Evolutionary conservation across 2,329 filamentous ascomycete species (phyloP), one percentile per base, ranked within the genome.

Genomic region (Epichloe amarillans): DNA sequence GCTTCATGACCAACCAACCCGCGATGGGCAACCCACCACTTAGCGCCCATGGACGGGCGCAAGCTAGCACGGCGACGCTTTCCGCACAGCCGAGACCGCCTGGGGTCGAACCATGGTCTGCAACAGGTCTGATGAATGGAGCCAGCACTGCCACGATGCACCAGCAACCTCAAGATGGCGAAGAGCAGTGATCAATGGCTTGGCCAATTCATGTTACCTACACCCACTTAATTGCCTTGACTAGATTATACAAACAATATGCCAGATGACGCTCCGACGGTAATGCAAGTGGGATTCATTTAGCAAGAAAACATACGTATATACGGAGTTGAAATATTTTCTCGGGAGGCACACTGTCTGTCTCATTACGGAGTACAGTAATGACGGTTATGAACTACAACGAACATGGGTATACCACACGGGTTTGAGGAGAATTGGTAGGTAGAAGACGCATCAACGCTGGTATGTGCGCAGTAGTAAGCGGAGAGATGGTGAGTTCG

Each of bases 91-190:
- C 57, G 8, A 55, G 54, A 12, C 47, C 53, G 8, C 54, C 58
- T 37, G 50, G 46, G 21, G 54, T 58, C 47, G 57, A 58, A n/a
- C 23, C 46, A n/a, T 37, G 43, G 0, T 39, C 42, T 39, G 33
- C 42, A 19, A 19, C 36, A 26, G 33, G 43, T 12, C 10, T 46
- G 4, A 50, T n/a, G 3, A 40, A 47, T 33, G 33, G 63, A n/a
- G 65, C 66, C 36, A 69, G 66, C 57, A 68, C 66, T 5, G 66
- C 66, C 12, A 61, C 62, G 3, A 62, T 69, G 52, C 64, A 68
- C 49, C 62, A 60, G 47, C 55, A 59, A 51, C 47, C 21, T 11
- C 47, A 38, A 17, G 52, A 54, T 14, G 11, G 39, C 23, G 33
- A 36, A 7, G 43, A 52, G 21, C 21, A 42, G 8, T 43, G 19